Percentiles rank a stretch among this genome's conserved stretches.
phyloP scores from a whole-genome alignment of 805 yeast genomes.

The Brettanomyces naardenensis region DNA sequence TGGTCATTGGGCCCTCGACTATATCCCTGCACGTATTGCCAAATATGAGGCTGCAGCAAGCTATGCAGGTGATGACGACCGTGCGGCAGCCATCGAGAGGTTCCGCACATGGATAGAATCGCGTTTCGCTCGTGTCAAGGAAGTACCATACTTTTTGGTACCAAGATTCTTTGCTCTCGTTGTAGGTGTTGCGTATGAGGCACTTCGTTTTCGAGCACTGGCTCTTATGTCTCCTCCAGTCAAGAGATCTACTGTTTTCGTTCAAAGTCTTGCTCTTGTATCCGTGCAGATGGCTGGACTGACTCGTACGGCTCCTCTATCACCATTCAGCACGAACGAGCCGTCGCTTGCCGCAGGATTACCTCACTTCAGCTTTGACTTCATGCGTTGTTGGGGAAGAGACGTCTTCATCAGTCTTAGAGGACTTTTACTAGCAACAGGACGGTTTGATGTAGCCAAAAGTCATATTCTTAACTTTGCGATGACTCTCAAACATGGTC shows the following conservation, averaged over 20 bases:
- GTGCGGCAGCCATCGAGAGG: slow-evolving; percentile 31
- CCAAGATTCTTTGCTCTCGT: slow-evolving; percentile 84
- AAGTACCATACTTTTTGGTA: slow-evolving; percentile 68
- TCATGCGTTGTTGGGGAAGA: slow-evolving; percentile 98
- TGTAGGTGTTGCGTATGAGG: slow-evolving; percentile 79
- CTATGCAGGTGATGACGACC: slow-evolving; percentile 24
- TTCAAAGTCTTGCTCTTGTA: slow-evolving; percentile 70
- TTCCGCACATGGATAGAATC: slow-evolving; percentile 63
- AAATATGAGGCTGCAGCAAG: slow-evolving; percentile 32
- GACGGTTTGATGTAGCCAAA: slow-evolving; percentile 71
- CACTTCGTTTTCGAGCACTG: slow-evolving; percentile 64
- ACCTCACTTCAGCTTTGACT: slow-evolving; percentile 86
- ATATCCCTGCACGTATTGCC: slow-evolving; percentile 51
- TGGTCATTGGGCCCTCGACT: slow-evolving; percentile 89
- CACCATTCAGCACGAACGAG: slow-evolving; percentile 46
- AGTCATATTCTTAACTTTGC: slow-evolving; percentile 82
- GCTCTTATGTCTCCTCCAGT: slow-evolving; percentile 44
- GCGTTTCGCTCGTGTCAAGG: slow-evolving; percentile 54
- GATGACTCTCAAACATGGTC: slow-evolving; percentile 85
- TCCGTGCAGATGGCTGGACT: slow-evolving; percentile 82
- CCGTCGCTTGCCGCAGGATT: slow-evolving; percentile 92
- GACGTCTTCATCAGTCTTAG: slow-evolving; percentile 86
- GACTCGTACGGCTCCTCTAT: slow-evolving; percentile 66
- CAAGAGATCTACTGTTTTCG: slow-evolving; percentile 59
- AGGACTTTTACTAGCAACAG: slow-evolving; percentile 74